A percentile compares a stretch with the other conserved stretches of the same genome.
Evolutionary conservation across 2,329 filamentous ascomycete species (phyloP).

Genomic region (Cladosporium austrohemisphaericum): DNA sequence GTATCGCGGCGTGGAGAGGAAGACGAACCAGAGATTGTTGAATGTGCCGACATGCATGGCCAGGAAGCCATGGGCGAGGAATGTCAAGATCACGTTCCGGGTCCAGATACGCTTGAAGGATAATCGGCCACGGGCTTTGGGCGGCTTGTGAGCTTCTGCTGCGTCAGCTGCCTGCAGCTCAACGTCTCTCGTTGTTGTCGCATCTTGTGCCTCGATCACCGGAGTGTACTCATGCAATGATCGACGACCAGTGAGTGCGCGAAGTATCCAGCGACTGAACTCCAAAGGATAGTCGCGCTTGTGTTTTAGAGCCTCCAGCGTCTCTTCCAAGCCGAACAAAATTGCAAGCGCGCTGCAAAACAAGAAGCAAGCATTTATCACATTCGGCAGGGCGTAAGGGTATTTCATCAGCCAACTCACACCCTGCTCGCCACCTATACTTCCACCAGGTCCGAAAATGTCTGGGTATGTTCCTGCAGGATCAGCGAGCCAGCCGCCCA

Average conservation of each 20-base stretch:
- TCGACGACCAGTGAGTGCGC: conserved; percentile 30
- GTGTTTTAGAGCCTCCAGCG: conserved; percentile 39
- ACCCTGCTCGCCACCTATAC: conserved; percentile 54
- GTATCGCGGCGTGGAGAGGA: conserved; percentile 46
- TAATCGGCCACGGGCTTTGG: conserved; percentile 32
- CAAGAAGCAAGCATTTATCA: conserved; percentile 62
- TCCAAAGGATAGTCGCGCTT: conserved; percentile 40
- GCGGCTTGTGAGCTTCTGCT: neutral
- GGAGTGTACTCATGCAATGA: conserved; percentile 31
- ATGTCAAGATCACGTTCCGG: conserved; percentile 41
- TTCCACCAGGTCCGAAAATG: conserved; percentile 58
- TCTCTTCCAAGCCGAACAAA: conserved; percentile 64
- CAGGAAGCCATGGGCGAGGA: conserved; percentile 44
- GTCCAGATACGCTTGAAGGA: conserved; percentile 48
- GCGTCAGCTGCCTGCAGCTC: conserved; percentile 19
- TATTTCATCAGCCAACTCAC: conserved; percentile 62
- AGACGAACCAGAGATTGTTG: conserved; percentile 49
- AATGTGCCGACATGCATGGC: conserved; percentile 49
- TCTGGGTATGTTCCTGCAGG: conserved; percentile 59
- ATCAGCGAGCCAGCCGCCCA: conserved; percentile 67
- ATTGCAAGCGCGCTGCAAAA: conserved; percentile 52
- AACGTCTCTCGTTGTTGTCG: conserved; percentile 20
- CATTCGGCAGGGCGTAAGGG: conserved; percentile 67
- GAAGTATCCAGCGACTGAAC: conserved; percentile 37
- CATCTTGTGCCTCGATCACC: conserved; percentile 28